Evolutionary conservation across 495 filamentous ascomycete species (phyloP).

Genomic region (Neurospora sp.): DNA sequence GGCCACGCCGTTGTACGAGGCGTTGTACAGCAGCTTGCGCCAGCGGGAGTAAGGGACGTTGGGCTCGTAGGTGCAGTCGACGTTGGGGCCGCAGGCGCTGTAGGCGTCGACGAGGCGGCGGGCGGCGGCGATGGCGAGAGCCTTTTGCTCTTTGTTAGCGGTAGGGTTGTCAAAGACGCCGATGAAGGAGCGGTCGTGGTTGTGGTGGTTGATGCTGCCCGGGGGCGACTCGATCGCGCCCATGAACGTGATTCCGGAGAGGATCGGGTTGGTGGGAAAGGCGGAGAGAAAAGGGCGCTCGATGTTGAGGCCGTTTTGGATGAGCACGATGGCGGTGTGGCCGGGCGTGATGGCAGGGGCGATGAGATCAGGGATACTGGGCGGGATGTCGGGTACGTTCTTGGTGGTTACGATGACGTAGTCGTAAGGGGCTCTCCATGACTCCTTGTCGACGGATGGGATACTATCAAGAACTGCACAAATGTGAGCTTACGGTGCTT

Average conservation of each 20-base stretch:
- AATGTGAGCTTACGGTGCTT: neutral
- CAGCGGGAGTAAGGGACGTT: slow-evolving; percentile 35
- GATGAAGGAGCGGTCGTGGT: slow-evolving; percentile 28
- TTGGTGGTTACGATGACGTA: slow-evolving; percentile 45
- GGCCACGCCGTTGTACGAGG: slow-evolving; percentile 35
- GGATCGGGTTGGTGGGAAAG: slow-evolving; percentile 41
- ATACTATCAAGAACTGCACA: slow-evolving; percentile 25
- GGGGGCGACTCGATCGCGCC: slow-evolving; percentile 34
- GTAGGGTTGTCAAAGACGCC: slow-evolving; percentile 35
- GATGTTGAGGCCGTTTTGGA: slow-evolving; percentile 57
- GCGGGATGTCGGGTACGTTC: slow-evolving; percentile 33
- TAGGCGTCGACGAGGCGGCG: slow-evolving; percentile 33
- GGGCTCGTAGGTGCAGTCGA: slow-evolving; percentile 14
- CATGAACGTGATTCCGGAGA: slow-evolving; percentile 45
- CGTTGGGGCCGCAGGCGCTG: slow-evolving; percentile 17
- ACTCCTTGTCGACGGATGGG: slow-evolving; percentile 26
- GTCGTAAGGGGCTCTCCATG: slow-evolving; percentile 26
- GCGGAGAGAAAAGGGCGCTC: slow-evolving; percentile 41
- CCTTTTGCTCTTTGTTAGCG: neutral
- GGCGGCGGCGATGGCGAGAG: slow-evolving; percentile 16
- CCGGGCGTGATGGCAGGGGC: slow-evolving; percentile 35
- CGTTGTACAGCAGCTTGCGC: slow-evolving; percentile 44
- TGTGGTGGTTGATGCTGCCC: slow-evolving; percentile 37
- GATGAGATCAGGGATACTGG: slow-evolving; percentile 31
- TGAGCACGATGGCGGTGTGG: slow-evolving; percentile 42